Percentiles rank a stretch among this genome's conserved stretches.
Conservation (phyloP, 345 rosid species). For the Stellera chamaejasme region DNA sequence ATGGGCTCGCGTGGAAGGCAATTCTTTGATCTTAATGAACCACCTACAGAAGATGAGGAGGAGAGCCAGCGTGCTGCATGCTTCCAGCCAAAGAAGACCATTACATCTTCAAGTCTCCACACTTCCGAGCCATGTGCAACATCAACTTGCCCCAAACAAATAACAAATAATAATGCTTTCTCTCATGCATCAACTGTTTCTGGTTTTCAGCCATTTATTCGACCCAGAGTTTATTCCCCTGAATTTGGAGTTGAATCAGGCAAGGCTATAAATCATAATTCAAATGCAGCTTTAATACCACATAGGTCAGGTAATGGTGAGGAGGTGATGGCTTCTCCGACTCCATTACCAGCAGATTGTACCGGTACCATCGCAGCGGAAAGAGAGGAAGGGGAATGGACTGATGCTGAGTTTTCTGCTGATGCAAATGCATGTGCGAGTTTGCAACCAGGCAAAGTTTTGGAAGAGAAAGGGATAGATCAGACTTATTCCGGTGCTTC, state of each 20-base stretch:
- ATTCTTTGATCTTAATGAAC: slow-evolving; percentile 98
- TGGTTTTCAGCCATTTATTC: slow-evolving; percentile 90
- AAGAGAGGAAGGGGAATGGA: slow-evolving; percentile 99
- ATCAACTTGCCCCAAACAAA: slow-evolving; percentile 38
- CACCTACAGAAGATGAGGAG: slow-evolving; percentile 70
- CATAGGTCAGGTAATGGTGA: slow-evolving; percentile 24
- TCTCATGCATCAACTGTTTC: slow-evolving; percentile 71
- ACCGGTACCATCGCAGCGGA: slow-evolving; percentile 34
- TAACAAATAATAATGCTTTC: slow-evolving; percentile 49
- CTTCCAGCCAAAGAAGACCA: slow-evolving; percentile 52
- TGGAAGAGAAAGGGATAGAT: slow-evolving; percentile 24
- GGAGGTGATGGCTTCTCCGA: slow-evolving; percentile 25
- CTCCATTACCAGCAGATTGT: slow-evolving; percentile 22
- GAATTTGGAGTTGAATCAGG: slow-evolving; percentile 34
- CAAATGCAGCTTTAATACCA: slow-evolving; percentile 23
- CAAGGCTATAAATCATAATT: slow-evolving; percentile 24
- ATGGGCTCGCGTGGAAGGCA: slow-evolving; percentile 88
- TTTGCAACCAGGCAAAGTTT: slow-evolving; percentile 24
- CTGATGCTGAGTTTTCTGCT: slow-evolving; percentile 53
- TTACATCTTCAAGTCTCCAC: slow-evolving; percentile 35
- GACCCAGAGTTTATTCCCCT: slow-evolving; percentile 27
- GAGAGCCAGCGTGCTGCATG: slow-evolving; percentile 35
- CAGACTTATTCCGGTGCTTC: slow-evolving; percentile 24
- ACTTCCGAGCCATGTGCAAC: slow-evolving; percentile 40
- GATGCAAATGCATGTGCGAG: slow-evolving; percentile 20